Evolutionary conservation across 805 yeast species (phyloP).

Genomic region (Teunomyces panamensis): DNA sequence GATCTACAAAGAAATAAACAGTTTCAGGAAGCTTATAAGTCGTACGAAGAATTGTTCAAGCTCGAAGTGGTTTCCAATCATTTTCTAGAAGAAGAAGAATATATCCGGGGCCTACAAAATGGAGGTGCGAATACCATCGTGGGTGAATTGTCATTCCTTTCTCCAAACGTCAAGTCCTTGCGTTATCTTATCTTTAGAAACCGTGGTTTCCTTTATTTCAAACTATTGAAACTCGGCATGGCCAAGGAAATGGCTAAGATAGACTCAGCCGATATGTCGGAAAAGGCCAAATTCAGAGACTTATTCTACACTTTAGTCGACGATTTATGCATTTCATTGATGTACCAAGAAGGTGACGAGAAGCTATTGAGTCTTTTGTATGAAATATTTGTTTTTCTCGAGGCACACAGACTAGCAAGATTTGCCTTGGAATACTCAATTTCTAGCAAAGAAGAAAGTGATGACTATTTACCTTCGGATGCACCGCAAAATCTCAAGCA

Average conservation of each 20-base stretch:
- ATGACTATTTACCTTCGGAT: slow-evolving; percentile 25
- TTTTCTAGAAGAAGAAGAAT: slow-evolving; percentile 38
- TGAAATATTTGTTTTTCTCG: slow-evolving; percentile 50
- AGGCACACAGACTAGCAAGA: slow-evolving; percentile 48
- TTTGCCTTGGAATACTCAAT: slow-evolving; percentile 59
- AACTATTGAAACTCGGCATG: slow-evolving; percentile 24
- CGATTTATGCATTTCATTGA: slow-evolving; percentile 62
- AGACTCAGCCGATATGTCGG: slow-evolving; percentile 13
- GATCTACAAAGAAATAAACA: slow-evolving; percentile 51
- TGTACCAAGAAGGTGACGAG: slow-evolving; percentile 67
- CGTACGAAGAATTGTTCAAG: slow-evolving; percentile 62
- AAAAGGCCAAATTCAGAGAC: slow-evolving; percentile 18
- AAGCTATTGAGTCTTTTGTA: slow-evolving; percentile 48
- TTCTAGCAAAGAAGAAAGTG: slow-evolving; percentile 40
- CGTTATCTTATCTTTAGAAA: slow-evolving; percentile 79
- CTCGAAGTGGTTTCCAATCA: slow-evolving; percentile 60
- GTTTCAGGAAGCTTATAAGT: slow-evolving; percentile 46
- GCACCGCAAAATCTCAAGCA: neutral
- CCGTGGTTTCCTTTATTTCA: slow-evolving; percentile 68
- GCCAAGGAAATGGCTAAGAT: slow-evolving; percentile 13
- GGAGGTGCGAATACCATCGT: slow-evolving; percentile 31
- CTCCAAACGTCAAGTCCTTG: slow-evolving; percentile 71
- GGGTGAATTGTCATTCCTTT: slow-evolving; percentile 42
- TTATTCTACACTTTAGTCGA: slow-evolving; percentile 47
- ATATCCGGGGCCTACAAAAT: slow-evolving; percentile 38